These are phyloP conservation scores for Scenedesmus sp. DNA, from an alignment of 163 green algal species.

Conservation along the genomic window DNA sequence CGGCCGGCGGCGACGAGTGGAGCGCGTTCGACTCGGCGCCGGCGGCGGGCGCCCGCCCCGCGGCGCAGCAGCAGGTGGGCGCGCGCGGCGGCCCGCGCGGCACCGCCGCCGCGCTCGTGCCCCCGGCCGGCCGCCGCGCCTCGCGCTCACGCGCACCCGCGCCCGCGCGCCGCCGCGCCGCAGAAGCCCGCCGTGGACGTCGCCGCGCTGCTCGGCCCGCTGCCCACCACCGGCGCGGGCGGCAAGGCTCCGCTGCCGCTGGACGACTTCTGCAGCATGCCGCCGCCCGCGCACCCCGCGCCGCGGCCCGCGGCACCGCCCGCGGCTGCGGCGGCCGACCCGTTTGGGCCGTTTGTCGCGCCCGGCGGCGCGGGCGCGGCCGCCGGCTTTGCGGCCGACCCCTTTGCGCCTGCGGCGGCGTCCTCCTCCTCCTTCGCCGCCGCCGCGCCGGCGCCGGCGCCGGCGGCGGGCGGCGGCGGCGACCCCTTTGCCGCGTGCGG, in stretches of 20 bases:
- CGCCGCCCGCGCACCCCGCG: not conserved
- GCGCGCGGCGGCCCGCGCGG: not conserved
- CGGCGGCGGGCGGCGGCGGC: constrained; percentile 3
- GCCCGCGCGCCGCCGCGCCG: not conserved
- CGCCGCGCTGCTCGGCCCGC: not conserved
- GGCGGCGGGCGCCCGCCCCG: not conserved
- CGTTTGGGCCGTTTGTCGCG: constrained; percentile 20
- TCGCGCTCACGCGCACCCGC: not conserved
- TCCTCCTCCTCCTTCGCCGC: not conserved
- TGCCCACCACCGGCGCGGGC: constrained; percentile 13
- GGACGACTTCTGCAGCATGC: constrained; percentile 39
- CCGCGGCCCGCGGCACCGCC: constrained; percentile 10
- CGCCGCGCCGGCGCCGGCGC: not conserved
- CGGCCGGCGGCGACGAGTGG: constrained; percentile 26
- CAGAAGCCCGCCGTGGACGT: constrained; percentile 16
- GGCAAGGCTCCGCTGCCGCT: constrained; percentile 6
- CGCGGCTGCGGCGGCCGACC: not conserved
- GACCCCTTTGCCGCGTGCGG: constrained; percentile 46
- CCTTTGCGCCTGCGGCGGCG: not conserved
- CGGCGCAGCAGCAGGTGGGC: not conserved
- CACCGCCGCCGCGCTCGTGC: too few species aligned
- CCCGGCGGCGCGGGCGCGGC: not conserved
- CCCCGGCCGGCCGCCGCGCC: too few species aligned
- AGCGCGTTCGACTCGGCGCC: constrained; percentile 45
- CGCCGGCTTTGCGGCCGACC: not conserved